Percentiles rank a stretch among this genome's conserved stretches.
These are phyloP conservation scores for Colletotrichum destructivum DNA, from an alignment of 2,329 filamentous ascomycete genomes.

Conservation along the genomic window DNA sequence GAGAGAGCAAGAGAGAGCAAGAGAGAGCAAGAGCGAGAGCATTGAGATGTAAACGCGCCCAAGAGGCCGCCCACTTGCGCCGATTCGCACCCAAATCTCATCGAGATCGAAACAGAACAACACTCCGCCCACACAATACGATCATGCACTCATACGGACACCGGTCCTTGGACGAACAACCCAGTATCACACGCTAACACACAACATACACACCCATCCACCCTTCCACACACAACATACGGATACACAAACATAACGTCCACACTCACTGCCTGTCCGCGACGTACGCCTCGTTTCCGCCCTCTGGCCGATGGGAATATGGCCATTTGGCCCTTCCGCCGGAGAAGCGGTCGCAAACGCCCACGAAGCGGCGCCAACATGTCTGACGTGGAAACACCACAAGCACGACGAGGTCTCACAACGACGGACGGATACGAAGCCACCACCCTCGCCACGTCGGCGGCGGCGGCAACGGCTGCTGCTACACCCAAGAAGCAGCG, in stretches of 20 bases:
- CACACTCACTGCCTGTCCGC: background rate
- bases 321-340: constrained; percentile 88
- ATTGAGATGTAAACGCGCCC: constrained; percentile 37
- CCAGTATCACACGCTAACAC: constrained; percentile 22
- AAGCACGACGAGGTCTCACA: constrained; percentile 52
- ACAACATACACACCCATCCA: no score
- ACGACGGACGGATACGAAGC: constrained; percentile 47
- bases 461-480: constrained; percentile 18
- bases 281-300: background rate
- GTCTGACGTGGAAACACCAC: constrained; percentile 64
- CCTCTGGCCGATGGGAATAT: constrained; percentile 60
- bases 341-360: constrained; percentile 78
- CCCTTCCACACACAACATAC: no score
- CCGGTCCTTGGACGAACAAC: constrained; percentile 25
- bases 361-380: constrained; percentile 68
- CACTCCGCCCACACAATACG: background rate
- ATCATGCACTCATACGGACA: constrained; percentile 37
- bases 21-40: background rate
- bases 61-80: constrained; percentile 20
- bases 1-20: no score
- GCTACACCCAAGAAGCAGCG: constrained; percentile 58
- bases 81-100: constrained; percentile 15
- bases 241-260: no score
- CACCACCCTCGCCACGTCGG: constrained; percentile 35
- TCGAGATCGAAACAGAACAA: constrained; percentile 17